A percentile compares a stretch with the other conserved stretches of the same genome.
These are phyloP conservation scores for Curvularia verruculosa DNA, from an alignment of 2,329 filamentous ascomycete species.

Conservation along the genomic window DNA sequence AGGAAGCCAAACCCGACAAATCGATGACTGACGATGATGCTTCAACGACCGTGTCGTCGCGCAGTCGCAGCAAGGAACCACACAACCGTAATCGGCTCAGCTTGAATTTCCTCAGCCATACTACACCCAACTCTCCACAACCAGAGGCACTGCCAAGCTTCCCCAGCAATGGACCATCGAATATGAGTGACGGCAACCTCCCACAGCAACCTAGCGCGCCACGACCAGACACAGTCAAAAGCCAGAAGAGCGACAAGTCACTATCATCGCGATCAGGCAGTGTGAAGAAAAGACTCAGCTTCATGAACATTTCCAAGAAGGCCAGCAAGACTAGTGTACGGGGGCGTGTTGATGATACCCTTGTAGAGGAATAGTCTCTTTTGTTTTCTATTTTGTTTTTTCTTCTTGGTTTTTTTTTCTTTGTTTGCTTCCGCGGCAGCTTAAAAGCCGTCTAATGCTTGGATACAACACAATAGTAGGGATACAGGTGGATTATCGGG, in stretches of 20 bases:
- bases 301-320: slow-evolving; percentile 77
- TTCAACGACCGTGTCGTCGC: slow-evolving; percentile 30
- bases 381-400: slow-evolving; percentile 5
- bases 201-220: slow-evolving; percentile 20
- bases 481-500: slow-evolving; percentile 2
- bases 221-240: slow-evolving; percentile 43
- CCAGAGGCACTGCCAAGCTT: slow-evolving; percentile 39
- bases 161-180: slow-evolving; percentile 19
- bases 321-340: slow-evolving; percentile 61
- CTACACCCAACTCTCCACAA: slow-evolving; percentile 33
- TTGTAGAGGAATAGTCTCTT: slow-evolving; percentile 40
- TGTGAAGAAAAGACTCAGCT: slow-evolving; percentile 78
- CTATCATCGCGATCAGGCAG: slow-evolving; percentile 57
- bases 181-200: slow-evolving; percentile 31
- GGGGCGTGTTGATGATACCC: slow-evolving; percentile 36
- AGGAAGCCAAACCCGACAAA: slow-evolving; percentile 26
- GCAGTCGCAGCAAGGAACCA: slow-evolving; percentile 45
- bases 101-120: slow-evolving; percentile 36
- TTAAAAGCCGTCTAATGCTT: slow-evolving; percentile 20
- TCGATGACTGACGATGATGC: slow-evolving; percentile 27
- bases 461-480: slow-evolving; percentile 9
- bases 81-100: slow-evolving; percentile 33
- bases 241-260: slow-evolving; percentile 50
- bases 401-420: neutral
- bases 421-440: slow-evolving; percentile 12